Base-by-base conservation (phyloP, 805 yeast species). In the Zygosaccharomyces bisporus region DNA sequence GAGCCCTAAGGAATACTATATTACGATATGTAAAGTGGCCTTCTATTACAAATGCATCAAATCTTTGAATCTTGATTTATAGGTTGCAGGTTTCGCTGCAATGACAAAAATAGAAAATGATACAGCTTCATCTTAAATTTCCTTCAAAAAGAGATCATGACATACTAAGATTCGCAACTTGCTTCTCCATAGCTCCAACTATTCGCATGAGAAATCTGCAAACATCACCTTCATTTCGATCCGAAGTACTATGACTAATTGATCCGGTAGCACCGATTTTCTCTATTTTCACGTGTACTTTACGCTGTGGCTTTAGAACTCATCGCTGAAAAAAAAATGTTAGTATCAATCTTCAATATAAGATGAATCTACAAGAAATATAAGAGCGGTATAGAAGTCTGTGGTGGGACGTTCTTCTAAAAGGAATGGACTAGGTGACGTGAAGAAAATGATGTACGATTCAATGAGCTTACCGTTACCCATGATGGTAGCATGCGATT, bases 401-500 rank as follows among this genome's bases (percentile, higher is more conserved):
- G 17, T 10, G 18, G 19, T 12, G 13, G n/a, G 14, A 23, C 21
- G 25, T 19, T 17, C 13, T 13, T 13, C 21, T 10, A 16, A 20
- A 6, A 6, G 13, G 27, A 13, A 13, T 37, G 32, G 14, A 37
- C 19, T 9, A 17, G 13, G 4, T 14, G 17, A 21, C 7, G n/a
- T n/a, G n/a, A 12, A n/a, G 17, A 13, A 17, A 25, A 29, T 35
- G 36, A 25, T 40, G 7, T 20, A 16, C 14, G 40, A 37, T 25
- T 9, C 27, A 7, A 10, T 37, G 40, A 37, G 40, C 21, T 45
- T 40, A 21, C 42, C 41, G n/a, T 39, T 58, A 20, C 67, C 67
- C 24, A 51, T 73, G 18, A 56, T 78, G 20, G 63, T 73, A 3
- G 73, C 80, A 1, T 50, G 70, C 34, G 64, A 72, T 46, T 71